Evolutionary conservation across 1,284 basidiomycete species (phyloP), one percentile per base, ranked within the genome.

Genomic region (Porodaedalea pini): DNA sequence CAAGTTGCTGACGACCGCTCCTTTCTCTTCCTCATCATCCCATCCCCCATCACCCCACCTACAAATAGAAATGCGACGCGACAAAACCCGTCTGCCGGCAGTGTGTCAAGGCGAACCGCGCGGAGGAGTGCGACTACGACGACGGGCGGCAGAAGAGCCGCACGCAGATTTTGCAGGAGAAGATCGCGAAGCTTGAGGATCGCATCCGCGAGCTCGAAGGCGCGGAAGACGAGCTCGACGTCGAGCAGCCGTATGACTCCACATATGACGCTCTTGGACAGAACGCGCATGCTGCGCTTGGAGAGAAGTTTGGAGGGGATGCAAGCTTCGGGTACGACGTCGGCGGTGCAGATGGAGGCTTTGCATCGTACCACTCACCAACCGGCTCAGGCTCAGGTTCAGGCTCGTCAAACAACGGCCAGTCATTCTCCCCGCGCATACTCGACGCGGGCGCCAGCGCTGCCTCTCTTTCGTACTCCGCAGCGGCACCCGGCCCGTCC

Each of bases 141-240:
- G 82, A 85, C 66, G 78, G 77, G 67, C 78, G 78, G 63, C 78
- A 78, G 58, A 82, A 83, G 66, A 83, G 80, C 64, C 77, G 82
- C 25, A 85, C 82, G 1, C 78, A 83, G 65, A 73, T 80, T 27
- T 70, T 86, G 32, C 80, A 79, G 62, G 81, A 83, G 62, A 82
- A 82, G 65, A 72, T 83, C 50, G 70, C 72, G 6, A 71, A 76
- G 55, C 74, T 84, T 29, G 81, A 83, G 66, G 72, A 74, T 21
- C 75, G 80, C 40, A 70, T 85, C 41, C 76, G 76, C 21, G 78
- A 84, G 65, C 73, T 85, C 6, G 80, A 82, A 63, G 67, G 68
- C 25, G 66, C 43, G 36, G 50, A 41, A 45, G 54, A 51, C 27
- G 29, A 27, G 31, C 37, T 17, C 48, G 39, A 41, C 7, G 15